These are phyloP conservation scores for Cladosporium sp. DNA, from an alignment of 2,329 filamentous ascomycete genomes.

Conservation along the genomic window DNA sequence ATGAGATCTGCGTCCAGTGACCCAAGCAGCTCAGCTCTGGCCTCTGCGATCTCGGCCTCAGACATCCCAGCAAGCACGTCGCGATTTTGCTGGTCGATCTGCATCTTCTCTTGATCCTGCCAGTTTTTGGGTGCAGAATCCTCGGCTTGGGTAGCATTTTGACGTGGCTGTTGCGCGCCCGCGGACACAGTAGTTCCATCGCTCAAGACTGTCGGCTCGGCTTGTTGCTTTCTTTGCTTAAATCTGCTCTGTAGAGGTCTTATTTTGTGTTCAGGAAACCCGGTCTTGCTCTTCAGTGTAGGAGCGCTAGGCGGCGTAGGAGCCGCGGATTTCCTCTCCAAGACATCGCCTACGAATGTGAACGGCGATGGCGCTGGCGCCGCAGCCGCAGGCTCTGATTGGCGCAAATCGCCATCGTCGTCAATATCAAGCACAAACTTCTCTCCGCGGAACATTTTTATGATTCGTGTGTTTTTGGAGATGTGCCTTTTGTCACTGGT, in stretches of 20 bases:
- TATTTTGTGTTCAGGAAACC: constrained; percentile 89
- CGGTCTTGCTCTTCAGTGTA: constrained; percentile 58
- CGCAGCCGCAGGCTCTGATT: constrained; percentile 18
- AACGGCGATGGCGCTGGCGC: constrained; percentile 33
- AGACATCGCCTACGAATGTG: constrained; percentile 70
- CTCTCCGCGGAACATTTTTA: constrained; percentile 55
- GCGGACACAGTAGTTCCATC: constrained; percentile 15
- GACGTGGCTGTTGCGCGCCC: not conserved
- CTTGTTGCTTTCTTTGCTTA: constrained; percentile 61
- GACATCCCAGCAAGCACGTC: constrained; percentile 77
- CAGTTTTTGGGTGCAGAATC: constrained; percentile 32
- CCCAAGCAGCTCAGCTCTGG: constrained; percentile 77
- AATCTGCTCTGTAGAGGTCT: constrained; percentile 74
- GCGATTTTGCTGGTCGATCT: constrained; percentile 82
- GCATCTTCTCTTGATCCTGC: constrained; percentile 62
- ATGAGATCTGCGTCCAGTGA: constrained; percentile 74
- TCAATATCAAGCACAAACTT: constrained; percentile 62
- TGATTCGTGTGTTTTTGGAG: not conserved
- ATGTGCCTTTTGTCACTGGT: not conserved
- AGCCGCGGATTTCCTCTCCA: constrained; percentile 66
- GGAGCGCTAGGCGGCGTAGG: constrained; percentile 67
- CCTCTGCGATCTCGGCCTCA: constrained; percentile 75
- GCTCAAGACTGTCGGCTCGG: constrained; percentile 12
- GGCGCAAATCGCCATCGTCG: constrained; percentile 28
- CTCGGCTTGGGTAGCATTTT: not conserved